Percentiles rank a stretch among this genome's conserved stretches.
These are phyloP conservation scores for Populus deltoides DNA, from an alignment of 345 rosid species.

Conservation along the genomic window DNA sequence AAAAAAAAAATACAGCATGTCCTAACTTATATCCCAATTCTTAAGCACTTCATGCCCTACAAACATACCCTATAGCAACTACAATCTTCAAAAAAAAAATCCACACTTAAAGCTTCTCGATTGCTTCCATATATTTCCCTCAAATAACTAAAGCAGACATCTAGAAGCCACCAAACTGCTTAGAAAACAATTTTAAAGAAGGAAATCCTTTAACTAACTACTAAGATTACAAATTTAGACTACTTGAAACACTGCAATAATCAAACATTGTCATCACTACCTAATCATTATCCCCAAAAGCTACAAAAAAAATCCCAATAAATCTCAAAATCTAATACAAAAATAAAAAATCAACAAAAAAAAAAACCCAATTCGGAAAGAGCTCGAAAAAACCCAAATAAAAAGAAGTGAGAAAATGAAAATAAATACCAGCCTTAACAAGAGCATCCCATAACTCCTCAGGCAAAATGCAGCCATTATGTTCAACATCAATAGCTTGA, in stretches of 20 bases:
- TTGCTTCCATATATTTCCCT: not conserved
- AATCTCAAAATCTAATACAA: not conserved
- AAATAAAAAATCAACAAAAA: not conserved
- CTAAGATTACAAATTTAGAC: not conserved
- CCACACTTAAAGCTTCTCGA: not conserved
- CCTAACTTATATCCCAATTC: not conserved
- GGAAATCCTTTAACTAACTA: not conserved
- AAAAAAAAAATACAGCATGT: no score
- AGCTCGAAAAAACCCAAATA: not conserved
- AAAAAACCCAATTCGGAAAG: not conserved
- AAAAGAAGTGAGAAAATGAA: conserved; percentile 19
- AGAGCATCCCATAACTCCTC: conserved; percentile 87
- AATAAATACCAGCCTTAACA: conserved; percentile 59
- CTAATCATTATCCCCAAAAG: not conserved
- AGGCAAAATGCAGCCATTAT: conserved; percentile 79
- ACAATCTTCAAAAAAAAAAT: not conserved
- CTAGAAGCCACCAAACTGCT: not conserved
- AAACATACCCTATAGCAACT: not conserved
- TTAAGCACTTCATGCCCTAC: not conserved
- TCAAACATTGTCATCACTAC: not conserved
- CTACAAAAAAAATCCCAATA: not conserved
- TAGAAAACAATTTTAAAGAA: not conserved
- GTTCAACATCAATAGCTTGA: conserved; percentile 73
- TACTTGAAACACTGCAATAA: not conserved
- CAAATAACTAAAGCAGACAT: not conserved